Evolutionary conservation across 2,329 filamentous ascomycete species (phyloP), one percentile per base, ranked within the genome.

Genomic region (Bipolaris bicolor): DNA sequence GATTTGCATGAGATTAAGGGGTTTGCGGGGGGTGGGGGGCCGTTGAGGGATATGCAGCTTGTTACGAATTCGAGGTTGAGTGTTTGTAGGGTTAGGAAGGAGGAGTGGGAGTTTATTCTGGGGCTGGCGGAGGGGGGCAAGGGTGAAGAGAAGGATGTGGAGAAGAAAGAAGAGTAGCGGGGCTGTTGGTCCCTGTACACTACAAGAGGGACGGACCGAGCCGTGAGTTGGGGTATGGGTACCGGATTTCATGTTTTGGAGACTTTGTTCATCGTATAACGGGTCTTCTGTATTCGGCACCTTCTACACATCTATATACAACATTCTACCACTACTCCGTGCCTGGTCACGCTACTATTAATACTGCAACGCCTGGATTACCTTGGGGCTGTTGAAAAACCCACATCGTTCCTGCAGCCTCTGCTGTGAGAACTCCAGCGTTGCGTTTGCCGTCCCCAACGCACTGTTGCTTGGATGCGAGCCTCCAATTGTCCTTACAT

Each of bases 51-150:
- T 48, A 91, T 98, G 86, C 90, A 97, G 77, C 84, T 95, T 78
- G 81, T 97, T 60, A 94, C 88, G 70, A 87, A 92, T 77, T 84
- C 86, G n/a, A 84, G 94, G 37, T 77, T 97, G 51, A 97, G 92
- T 72, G 93, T 98, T 24, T 88, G 85, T 67, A 86, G 82, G 61
- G 89, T 93, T 7, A 83, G 81, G 47, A 77, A 76, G 11, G 77
- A 77, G 0, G 89, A 93, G 75, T 93, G 89, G 87, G 77, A 84
- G 33, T 85, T 84, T 62, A 79, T 92, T 52, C 79, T 85, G 44
- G 72, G 78, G 1, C 66, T 89, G 43, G 85, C 82, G 1, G 62
- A 52, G 29, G 60, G 66, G 20, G 55, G 44, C 15, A 47, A 55
- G 15, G 45, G 41, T 11, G n/a, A 29, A 48, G 44, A 9, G 20